A percentile compares a stretch with the other conserved stretches of the same genome.
phyloP scores from a whole-genome alignment of 2,329 filamentous ascomycete species.

The Xylariaceae sp. region DNA sequence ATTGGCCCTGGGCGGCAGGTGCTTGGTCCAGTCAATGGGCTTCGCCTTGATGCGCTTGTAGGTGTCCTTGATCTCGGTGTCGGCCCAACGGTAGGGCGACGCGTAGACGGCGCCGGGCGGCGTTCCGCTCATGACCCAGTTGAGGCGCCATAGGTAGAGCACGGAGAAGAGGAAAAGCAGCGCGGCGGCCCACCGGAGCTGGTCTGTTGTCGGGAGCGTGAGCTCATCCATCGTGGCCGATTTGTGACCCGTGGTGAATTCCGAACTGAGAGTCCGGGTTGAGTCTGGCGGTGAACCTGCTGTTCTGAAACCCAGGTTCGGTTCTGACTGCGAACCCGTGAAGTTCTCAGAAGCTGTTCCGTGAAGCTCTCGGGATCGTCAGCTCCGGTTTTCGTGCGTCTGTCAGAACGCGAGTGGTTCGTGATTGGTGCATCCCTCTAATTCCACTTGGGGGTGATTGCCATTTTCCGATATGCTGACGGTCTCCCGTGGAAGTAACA shows the following conservation, averaged over 20 bases:
- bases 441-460: no score
- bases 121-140: conserved; percentile 30
- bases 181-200: conserved; percentile 15
- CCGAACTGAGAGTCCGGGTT: no score
- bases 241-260: not conserved
- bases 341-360: no score
- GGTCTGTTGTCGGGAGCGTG: conserved; percentile 10
- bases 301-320: no score
- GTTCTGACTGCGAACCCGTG: no score
- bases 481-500: no score
- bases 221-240: conserved; percentile 14
- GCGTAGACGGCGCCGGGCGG: conserved; percentile 28
- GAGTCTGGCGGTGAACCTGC: no score
- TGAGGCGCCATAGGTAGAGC: conserved; percentile 31
- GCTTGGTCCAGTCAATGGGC: conserved; percentile 29
- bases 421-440: no score
- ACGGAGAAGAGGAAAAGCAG: conserved; percentile 19
- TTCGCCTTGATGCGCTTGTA: conserved; percentile 31
- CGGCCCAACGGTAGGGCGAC: conserved; percentile 32
- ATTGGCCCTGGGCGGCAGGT: conserved; percentile 33
- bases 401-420: no score
- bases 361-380: no score
- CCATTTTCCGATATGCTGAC: no score
- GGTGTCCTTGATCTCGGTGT: conserved; percentile 28
- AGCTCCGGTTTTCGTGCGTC: no score